phyloP scores from a whole-genome alignment of 352 stramenopile genomes.

The Blastocystis hominis region DNA sequence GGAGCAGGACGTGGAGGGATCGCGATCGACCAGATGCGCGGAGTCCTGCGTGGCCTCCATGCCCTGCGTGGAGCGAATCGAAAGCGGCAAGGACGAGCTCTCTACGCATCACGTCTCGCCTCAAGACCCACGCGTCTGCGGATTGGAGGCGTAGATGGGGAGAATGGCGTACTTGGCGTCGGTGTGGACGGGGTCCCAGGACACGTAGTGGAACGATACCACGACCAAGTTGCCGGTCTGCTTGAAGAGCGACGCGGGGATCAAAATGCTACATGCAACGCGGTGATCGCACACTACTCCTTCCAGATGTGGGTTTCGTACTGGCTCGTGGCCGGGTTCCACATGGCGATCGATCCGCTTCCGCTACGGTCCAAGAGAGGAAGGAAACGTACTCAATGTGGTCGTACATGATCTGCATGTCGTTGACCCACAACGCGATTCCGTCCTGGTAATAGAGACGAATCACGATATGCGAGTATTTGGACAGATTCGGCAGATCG shows the following conservation, averaged over 20 bases:
- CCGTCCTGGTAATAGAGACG: neutral
- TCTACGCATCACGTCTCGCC: neutral
- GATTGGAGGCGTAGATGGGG: neutral
- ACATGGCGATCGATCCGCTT: neutral
- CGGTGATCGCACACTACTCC: neutral
- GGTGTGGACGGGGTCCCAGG: neutral
- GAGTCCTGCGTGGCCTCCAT: neutral
- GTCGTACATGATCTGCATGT: neutral
- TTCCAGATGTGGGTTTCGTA: neutral
- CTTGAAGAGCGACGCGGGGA: neutral
- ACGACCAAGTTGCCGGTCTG: neutral
- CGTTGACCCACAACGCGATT: slow-evolving; percentile 8
- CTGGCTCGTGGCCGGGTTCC: neutral
- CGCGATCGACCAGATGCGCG: neutral
- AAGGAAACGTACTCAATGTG: neutral
- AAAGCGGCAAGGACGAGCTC: neutral
- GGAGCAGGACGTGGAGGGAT: neutral
- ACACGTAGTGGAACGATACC: neutral
- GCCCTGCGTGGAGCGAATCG: neutral
- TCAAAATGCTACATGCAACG: neutral
- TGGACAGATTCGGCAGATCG: neutral
- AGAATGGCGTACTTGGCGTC: neutral
- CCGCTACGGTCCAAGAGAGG: neutral
- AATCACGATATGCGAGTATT: slow-evolving; percentile 4
- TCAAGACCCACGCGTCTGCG: neutral